Percentiles rank a stretch among this genome's conserved stretches.
phyloP scores from a whole-genome alignment of 345 rosid genomes.

The Eucalyptus curtisii region DNA sequence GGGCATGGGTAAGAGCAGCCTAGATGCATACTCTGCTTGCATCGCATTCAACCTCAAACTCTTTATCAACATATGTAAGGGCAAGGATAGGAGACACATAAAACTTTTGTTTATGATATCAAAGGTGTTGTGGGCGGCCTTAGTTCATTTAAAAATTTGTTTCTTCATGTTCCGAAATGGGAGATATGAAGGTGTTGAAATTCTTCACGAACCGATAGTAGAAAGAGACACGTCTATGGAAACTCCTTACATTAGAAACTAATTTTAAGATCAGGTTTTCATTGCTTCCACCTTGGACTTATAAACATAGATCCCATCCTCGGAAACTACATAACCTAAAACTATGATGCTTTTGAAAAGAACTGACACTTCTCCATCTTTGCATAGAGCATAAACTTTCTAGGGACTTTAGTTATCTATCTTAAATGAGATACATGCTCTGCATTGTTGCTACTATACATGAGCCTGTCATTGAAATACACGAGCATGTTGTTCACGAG shows the following conservation, averaged over 20 bases:
- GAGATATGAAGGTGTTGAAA: neutral
- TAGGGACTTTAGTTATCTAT: neutral
- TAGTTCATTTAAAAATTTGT: neutral
- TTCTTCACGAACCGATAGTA: too few relatives aligned
- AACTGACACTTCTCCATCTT: neutral
- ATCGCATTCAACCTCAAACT: neutral
- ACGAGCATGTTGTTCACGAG: accelerated
- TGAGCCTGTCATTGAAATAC: neutral
- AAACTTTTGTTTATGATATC: neutral
- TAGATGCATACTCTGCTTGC: neutral
- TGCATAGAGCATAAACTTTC: neutral
- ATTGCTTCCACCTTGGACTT: neutral
- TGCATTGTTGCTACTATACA: neutral
- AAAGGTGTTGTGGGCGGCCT: neutral
- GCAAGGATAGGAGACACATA: neutral
- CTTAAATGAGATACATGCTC: neutral
- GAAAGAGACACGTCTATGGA: neutral
- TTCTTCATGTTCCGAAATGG: neutral
- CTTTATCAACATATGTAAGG: neutral
- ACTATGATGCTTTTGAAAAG: neutral
- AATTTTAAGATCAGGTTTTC: neutral
- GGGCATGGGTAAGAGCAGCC: neutral
- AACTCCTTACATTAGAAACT: neutral
- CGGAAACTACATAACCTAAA: neutral
- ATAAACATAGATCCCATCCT: neutral